Percentiles rank a stretch among this genome's conserved stretches.
Conservation (phyloP, 805 yeast species). For the Isabelozyma pseudorhagii region DNA sequence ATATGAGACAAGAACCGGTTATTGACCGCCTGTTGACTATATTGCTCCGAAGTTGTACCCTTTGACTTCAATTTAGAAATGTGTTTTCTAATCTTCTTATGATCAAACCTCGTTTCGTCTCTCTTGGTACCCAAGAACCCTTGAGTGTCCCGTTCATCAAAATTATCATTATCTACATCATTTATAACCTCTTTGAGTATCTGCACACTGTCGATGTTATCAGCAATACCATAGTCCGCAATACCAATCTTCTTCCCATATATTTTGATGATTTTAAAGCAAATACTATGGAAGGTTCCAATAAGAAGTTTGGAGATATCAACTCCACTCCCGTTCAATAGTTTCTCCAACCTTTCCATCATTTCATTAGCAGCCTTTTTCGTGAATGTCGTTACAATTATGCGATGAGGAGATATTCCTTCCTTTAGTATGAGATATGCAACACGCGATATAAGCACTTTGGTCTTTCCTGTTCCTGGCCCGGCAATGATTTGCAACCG, state of each 20-base stretch:
- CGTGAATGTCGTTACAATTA: conserved; percentile 90
- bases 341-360: conserved; percentile 51
- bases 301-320: conserved; percentile 50
- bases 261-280: conserved; percentile 54
- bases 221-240: conserved; percentile 52
- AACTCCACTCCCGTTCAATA: conserved; percentile 34
- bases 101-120: conserved; percentile 32
- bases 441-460: conserved; percentile 75
- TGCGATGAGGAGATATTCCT: conserved; percentile 53
- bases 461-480: conserved; percentile 76
- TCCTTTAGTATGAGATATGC: conserved; percentile 59
- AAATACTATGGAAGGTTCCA: conserved; percentile 90
- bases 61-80: conserved; percentile 58
- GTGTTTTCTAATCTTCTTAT: conserved; percentile 36
- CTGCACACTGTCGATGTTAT: conserved; percentile 56
- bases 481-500: conserved; percentile 55
- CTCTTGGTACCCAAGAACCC: conserved; percentile 7
- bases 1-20: conserved; percentile 24
- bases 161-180: conserved; percentile 15
- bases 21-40: conserved; percentile 10
- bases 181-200: conserved; percentile 42
- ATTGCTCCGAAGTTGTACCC: conserved; percentile 45
- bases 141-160: conserved; percentile 10
- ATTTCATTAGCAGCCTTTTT: conserved; percentile 89
- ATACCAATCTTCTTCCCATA: conserved; percentile 53